phyloP scores from a whole-genome alignment of 257 asterid genomes.

The Coffea eugenioides region DNA sequence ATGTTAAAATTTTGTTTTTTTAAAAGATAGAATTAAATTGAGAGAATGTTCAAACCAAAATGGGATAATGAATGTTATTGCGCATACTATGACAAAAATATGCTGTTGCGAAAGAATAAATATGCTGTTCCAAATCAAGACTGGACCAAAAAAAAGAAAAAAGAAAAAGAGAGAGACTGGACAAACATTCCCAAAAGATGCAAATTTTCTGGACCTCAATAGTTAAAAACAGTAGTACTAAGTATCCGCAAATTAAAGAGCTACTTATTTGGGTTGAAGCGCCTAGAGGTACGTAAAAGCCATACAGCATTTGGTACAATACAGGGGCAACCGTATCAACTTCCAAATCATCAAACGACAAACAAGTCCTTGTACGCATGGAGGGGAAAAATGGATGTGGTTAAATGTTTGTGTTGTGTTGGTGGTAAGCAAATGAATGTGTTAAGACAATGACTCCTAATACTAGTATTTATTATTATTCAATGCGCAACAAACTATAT shows the following conservation, averaged over 20 bases:
- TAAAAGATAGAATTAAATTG: too few relatives aligned
- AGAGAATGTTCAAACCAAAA: too few relatives aligned
- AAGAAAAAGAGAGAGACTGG: background rate
- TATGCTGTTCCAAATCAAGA: background rate
- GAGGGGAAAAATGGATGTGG: background rate
- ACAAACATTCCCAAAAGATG: background rate
- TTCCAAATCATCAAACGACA: background rate
- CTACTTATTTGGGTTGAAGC: too few relatives aligned
- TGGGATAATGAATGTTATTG: too few relatives aligned
- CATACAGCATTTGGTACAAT: too few relatives aligned
- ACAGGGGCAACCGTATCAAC: background rate
- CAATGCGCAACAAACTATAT: background rate
- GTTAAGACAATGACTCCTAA: background rate
- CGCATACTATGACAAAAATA: too few relatives aligned
- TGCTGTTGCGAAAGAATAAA: too few relatives aligned
- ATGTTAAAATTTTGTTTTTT: too few relatives aligned
- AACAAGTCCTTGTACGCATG: background rate
- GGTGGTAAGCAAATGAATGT: background rate
- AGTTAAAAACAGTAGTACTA: too few relatives aligned
- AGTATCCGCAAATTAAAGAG: too few relatives aligned
- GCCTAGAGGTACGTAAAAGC: too few relatives aligned
- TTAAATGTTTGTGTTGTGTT: background rate
- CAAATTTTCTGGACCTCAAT: background rate
- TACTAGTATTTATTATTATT: background rate
- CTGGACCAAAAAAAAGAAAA: background rate